A percentile compares a stretch with the other conserved stretches of the same genome.
phyloP scores from a whole-genome alignment of 2,329 filamentous ascomycete species.

The Tolypocladium capitatum region DNA sequence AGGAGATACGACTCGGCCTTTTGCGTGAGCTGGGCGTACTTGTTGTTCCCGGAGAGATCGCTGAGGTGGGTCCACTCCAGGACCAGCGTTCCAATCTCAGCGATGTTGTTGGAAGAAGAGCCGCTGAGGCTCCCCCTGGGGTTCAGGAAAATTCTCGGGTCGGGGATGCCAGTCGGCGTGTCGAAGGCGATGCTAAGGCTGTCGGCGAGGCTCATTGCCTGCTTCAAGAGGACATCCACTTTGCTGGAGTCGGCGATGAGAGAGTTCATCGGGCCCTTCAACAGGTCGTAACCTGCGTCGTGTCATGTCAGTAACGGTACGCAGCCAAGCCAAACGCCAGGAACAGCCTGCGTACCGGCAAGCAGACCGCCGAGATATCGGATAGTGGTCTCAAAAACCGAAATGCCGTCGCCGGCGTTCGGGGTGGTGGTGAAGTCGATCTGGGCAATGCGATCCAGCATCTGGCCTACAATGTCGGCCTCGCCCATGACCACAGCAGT shows the following conservation, averaged over 20 bases:
- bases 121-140: conserved; percentile 34
- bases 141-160: conserved; percentile 51
- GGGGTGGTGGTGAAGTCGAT: conserved; percentile 56
- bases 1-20: conserved; percentile 59
- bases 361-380: conserved; percentile 73
- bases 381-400: conserved; percentile 83
- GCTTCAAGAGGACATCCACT: conserved; percentile 47
- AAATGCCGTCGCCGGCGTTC: conserved; percentile 37
- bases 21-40: conserved; percentile 54
- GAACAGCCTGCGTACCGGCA: conserved; percentile 37
- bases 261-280: conserved; percentile 50
- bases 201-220: conserved; percentile 58
- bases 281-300: conserved; percentile 48
- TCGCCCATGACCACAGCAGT: conserved; percentile 70
- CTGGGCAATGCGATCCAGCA: conserved; percentile 54
- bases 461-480: conserved; percentile 51
- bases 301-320: not conserved
- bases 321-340: not conserved
- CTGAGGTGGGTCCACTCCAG: conserved; percentile 75
- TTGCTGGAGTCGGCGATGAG: conserved; percentile 29
- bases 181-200: conserved; percentile 66
- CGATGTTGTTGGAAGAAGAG: conserved; percentile 52
- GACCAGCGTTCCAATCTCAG: conserved; percentile 64
- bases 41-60: conserved; percentile 55
- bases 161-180: conserved; percentile 61